Evolutionary conservation across 1,284 basidiomycete genomes (phyloP).

Genomic region (Trichosporon faecale): DNA sequence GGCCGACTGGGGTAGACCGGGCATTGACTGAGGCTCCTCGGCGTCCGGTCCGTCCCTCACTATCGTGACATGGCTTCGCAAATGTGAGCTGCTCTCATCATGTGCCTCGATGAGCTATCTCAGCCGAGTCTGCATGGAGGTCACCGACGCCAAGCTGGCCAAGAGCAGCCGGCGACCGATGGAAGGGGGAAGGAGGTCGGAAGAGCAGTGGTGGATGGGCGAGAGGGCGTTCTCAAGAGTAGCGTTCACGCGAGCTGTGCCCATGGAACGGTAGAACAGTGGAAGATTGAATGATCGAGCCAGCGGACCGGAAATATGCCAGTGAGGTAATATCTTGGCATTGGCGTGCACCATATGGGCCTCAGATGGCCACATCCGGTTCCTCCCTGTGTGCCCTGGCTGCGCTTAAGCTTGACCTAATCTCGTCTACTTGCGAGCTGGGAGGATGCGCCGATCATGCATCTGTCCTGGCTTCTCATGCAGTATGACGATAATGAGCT

Average conservation of each 20-base stretch:
- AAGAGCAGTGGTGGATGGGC: neutral
- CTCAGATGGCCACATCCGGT: neutral
- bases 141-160: neutral
- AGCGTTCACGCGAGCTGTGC: neutral
- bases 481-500: neutral
- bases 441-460: neutral
- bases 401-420: constrained; percentile 6
- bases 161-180: neutral
- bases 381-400: neutral
- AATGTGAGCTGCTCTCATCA: neutral
- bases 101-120: neutral
- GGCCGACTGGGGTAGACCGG: neutral
- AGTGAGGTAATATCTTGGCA: constrained; percentile 2
- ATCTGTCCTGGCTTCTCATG: neutral
- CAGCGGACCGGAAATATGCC: neutral
- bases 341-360: constrained; percentile 3
- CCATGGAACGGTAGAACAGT: neutral
- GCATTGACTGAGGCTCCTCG: neutral
- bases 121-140: neutral
- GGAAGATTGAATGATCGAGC: neutral
- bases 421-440: neutral
- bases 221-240: neutral
- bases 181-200: neutral
- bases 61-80: neutral
- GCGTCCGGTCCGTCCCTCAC: neutral